Conservation (phyloP, 2,329 filamentous ascomycete species). For the Aspergillus neoniger region DNA sequence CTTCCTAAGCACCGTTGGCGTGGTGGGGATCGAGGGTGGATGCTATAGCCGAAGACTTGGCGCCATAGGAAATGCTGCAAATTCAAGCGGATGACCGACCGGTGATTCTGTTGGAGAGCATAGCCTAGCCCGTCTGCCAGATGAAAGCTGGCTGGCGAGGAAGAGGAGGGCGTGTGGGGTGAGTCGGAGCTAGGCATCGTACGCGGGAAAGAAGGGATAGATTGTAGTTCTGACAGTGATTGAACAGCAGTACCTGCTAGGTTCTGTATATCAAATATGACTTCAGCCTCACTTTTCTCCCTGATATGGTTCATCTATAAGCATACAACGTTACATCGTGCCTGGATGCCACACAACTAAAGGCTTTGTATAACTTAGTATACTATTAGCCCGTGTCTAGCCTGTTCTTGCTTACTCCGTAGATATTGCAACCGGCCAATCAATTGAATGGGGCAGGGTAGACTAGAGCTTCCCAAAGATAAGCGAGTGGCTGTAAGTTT, state of each 20-base stretch:
- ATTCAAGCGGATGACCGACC: constrained; percentile 23
- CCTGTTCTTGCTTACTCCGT: no score
- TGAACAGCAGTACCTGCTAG: background rate
- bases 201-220: background rate
- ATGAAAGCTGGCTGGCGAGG: background rate
- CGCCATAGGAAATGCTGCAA: constrained; percentile 36
- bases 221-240: no score
- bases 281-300: no score
- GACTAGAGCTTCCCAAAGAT: no score
- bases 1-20: background rate
- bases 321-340: background rate
- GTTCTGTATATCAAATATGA: no score
- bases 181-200: background rate
- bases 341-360: background rate
- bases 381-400: background rate
- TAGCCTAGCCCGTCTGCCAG: constrained; percentile 11
- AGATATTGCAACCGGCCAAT: no score
- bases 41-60: constrained; percentile 25
- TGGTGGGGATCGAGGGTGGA: constrained; percentile 30
- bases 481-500: background rate
- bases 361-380: background rate
- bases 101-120: constrained; percentile 14
- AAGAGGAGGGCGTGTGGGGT: background rate
- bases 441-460: no score
- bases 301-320: no score